These are phyloP conservation scores for Esteya vermicola DNA, from an alignment of 2,329 filamentous ascomycete genomes.

Conservation along the genomic window DNA sequence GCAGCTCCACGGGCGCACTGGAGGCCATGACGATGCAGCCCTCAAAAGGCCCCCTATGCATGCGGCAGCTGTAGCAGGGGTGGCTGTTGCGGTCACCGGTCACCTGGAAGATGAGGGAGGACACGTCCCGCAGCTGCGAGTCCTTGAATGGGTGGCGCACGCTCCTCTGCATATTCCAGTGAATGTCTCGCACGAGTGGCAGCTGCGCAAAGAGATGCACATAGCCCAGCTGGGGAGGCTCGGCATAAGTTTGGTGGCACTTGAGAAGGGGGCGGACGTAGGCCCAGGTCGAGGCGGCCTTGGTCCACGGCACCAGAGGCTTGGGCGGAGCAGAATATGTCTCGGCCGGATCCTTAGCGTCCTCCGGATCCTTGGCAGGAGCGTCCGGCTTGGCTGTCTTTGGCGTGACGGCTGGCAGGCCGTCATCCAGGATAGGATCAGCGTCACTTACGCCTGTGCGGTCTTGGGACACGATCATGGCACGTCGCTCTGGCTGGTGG, in stretches of 20 bases:
- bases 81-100: slow-evolving; percentile 15
- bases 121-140: slow-evolving; percentile 13
- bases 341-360: not conserved
- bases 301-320: not conserved
- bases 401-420: not conserved
- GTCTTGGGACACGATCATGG: slow-evolving; percentile 12
- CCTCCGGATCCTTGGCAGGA: not conserved
- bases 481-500: slow-evolving; percentile 1
- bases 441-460: slow-evolving; percentile 6
- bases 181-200: slow-evolving; percentile 14
- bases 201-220: slow-evolving; percentile 13
- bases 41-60: slow-evolving; percentile 14
- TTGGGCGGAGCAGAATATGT: not conserved
- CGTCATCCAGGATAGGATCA: slow-evolving; percentile 5
- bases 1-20: slow-evolving; percentile 4
- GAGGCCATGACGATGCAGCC: slow-evolving; percentile 15
- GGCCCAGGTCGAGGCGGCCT: slow-evolving; percentile 10
- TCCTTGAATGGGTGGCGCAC: slow-evolving; percentile 11
- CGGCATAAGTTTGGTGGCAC: slow-evolving; percentile 3
- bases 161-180: slow-evolving; percentile 15
- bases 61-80: slow-evolving; percentile 14
- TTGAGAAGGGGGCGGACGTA: slow-evolving; percentile 14
- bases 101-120: slow-evolving; percentile 17
- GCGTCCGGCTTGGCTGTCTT: too few species aligned
- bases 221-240: slow-evolving; percentile 10